Evolutionary conservation across 495 filamentous ascomycete species (phyloP).

Genomic region (Astrocystis sublimbata): DNA sequence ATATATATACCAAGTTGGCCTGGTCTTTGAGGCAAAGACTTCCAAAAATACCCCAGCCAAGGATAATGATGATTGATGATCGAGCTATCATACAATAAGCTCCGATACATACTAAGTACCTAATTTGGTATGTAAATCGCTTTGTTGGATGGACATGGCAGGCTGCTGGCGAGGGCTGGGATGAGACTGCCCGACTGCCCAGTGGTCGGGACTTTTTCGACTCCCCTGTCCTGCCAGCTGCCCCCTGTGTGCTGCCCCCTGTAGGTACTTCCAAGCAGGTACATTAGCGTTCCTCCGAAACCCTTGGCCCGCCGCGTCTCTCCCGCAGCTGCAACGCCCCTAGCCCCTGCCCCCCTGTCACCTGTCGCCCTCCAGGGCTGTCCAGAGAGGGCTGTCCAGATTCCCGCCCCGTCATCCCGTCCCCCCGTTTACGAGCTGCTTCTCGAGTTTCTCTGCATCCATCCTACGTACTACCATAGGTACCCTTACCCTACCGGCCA

Average conservation of each 20-base stretch:
- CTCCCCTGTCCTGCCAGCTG: no score
- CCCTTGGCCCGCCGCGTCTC: not conserved
- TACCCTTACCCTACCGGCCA: not conserved
- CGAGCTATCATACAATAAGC: not conserved
- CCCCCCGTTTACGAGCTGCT: no score
- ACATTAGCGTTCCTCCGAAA: not conserved
- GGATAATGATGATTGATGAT: not conserved
- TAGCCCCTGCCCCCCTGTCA: constrained; percentile 6
- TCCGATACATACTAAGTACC: not conserved
- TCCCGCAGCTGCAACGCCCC: constrained; percentile 8
- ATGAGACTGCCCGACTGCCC: no score
- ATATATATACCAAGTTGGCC: not conserved
- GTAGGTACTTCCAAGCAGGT: no score
- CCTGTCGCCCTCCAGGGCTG: constrained; percentile 4
- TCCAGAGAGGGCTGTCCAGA: no score
- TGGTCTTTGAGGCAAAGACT: not conserved
- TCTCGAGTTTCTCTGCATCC: no score
- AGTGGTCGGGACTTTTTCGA: not conserved
- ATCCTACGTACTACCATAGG: no score
- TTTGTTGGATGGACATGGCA: no score
- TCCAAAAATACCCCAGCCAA: not conserved
- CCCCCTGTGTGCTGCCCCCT: no score
- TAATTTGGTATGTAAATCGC: not conserved
- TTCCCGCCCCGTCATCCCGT: no score
- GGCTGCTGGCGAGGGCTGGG: no score